Base-by-base conservation (phyloP, 1,139 yeast species). In the Candida albicans region DNA sequence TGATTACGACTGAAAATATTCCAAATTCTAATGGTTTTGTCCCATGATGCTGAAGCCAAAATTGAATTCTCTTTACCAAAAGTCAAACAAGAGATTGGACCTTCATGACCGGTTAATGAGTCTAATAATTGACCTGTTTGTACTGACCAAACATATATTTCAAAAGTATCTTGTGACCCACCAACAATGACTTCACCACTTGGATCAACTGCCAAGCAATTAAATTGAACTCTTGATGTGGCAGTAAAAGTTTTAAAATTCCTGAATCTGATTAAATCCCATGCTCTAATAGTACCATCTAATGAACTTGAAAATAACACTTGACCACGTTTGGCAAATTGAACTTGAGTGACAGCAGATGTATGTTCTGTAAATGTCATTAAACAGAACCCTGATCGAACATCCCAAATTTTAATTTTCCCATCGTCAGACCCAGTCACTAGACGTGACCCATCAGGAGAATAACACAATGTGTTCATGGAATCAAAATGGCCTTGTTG, bases 351-450 rank as follows among this genome's bases (percentile, higher is more conserved):
- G 8, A 93, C 96, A 1, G 95, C 85, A 1, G 96, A 83, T 1
- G 87, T 79, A 58, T 93, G 99, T 54, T 93, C 98, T 35, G 84
- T 83, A 59, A 93, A 91, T 0, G 99, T 93, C 43, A 84, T 90
- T 31, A 93, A 74, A 62, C 97, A 89, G 61, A 93, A 93, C 0
- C 99, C 99, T 4, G 96, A 87, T 14, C 76, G 77, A 18, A 90
- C 84, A 61, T 95, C 99, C 99, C 99, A 93, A 14, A 93, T 87
- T 62, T 93, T 93, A 51, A 93, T 87, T 56, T 90, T 91, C 40
- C 99, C 99, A 60, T 93, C 99, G 58, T 91, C 99, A 1, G 96
- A 80, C 1, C 96, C 98, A 1, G 99, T 91, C 1, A 91, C 95
- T 8, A 93, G 76, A 53, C 91, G 77, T 2, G 96, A 80, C 0